Percentiles rank a stretch among this genome's conserved stretches.
Conservation (phyloP, 139 green algal species). For the Ulvella scutata region DNA sequence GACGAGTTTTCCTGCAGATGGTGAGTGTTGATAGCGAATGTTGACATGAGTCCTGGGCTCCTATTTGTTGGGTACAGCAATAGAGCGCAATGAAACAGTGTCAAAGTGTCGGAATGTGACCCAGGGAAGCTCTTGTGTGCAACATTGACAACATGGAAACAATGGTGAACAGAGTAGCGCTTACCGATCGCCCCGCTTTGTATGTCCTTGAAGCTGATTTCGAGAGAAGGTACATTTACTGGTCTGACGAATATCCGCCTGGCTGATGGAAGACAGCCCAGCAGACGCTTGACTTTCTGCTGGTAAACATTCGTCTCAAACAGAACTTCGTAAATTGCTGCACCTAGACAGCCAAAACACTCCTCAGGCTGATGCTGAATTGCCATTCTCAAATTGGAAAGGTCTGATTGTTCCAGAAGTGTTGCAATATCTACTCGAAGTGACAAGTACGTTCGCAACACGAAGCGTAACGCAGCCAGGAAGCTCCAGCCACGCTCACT, state of each 20-base stretch:
- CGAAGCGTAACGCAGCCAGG: not conserved
- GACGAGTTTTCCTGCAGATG: not conserved
- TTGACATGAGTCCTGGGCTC: not conserved
- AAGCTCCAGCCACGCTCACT: not conserved
- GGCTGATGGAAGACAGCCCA: not conserved
- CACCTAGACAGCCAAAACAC: not conserved
- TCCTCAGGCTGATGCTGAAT: not conserved
- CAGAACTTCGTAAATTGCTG: not conserved
- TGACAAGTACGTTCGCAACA: not conserved
- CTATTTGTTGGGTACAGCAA: not conserved
- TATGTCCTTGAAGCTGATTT: not conserved
- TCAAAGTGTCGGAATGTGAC: too few relatives aligned
- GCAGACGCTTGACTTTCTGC: not conserved
- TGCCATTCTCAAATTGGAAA: not conserved
- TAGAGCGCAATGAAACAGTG: too few relatives aligned
- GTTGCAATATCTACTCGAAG: not conserved
- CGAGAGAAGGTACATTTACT: not conserved
- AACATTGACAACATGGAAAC: not conserved
- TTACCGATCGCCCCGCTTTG: not conserved
- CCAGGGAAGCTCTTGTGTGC: too few relatives aligned
- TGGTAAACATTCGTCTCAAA: not conserved
- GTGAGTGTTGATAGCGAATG: not conserved
- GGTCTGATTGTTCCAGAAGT: not conserved
- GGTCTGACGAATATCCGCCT: not conserved
- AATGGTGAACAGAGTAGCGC: not conserved